Evolutionary conservation across 352 stramenopile species (phyloP).

Genomic region (Phytophthora syringae): DNA sequence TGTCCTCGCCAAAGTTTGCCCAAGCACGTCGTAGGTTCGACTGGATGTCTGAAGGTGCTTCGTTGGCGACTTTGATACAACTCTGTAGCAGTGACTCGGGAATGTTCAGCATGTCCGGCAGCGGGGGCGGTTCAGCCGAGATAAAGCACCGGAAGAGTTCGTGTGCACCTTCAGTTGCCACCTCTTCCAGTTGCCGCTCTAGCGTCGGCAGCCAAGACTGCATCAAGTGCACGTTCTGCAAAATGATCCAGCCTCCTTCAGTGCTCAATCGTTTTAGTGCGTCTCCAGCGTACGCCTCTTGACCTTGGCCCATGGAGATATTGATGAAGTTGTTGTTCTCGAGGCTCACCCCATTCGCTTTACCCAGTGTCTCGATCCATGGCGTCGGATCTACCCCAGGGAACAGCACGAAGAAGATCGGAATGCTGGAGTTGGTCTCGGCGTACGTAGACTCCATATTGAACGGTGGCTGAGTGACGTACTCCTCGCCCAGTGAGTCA

Average conservation of each 20-base stretch:
- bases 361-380: slow-evolving; percentile 94
- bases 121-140: slow-evolving; percentile 92
- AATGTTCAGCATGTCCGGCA: slow-evolving; percentile 96
- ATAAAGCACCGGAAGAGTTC: slow-evolving; percentile 97
- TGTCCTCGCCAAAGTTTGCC: slow-evolving; percentile 94
- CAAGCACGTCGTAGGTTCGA: slow-evolving; percentile 94
- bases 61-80: slow-evolving; percentile 97
- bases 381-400: slow-evolving; percentile 94
- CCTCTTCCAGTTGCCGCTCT: slow-evolving; percentile 93
- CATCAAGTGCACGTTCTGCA: slow-evolving; percentile 97
- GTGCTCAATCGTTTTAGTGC: slow-evolving; percentile 92
- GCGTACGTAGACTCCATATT: slow-evolving; percentile 92
- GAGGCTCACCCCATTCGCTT: slow-evolving; percentile 86
- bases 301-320: slow-evolving; percentile 93
- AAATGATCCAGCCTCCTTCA: slow-evolving; percentile 95
- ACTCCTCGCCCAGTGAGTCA: slow-evolving; percentile 90
- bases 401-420: slow-evolving; percentile 97
- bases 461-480: slow-evolving; percentile 92
- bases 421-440: slow-evolving; percentile 92
- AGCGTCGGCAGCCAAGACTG: slow-evolving; percentile 95
- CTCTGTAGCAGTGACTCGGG: slow-evolving; percentile 96
- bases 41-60: slow-evolving; percentile 95
- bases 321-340: slow-evolving; percentile 97
- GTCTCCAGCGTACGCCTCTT: slow-evolving; percentile 93
- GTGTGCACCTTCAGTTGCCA: slow-evolving; percentile 89